phyloP scores from a whole-genome alignment of 176 grass and related monocot genomes.

The Saccharum officinarum region DNA sequence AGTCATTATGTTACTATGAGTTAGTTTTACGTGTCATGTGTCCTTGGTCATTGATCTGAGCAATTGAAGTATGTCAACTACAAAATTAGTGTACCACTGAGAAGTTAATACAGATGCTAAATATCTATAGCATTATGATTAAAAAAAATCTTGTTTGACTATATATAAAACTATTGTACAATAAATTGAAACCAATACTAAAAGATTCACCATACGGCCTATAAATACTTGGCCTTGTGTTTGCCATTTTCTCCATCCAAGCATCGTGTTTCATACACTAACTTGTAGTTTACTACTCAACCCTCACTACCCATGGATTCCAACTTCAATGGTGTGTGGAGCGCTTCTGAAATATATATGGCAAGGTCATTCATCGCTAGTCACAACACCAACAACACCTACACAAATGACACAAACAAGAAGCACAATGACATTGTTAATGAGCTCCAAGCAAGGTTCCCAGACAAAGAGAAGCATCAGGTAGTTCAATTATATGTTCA shows the following conservation, averaged over 20 bases:
- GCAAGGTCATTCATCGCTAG: not conserved
- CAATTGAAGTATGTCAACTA: not conserved
- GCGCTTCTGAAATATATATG: not conserved
- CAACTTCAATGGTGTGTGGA: not conserved
- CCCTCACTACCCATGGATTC: not conserved
- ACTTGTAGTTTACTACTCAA: not conserved
- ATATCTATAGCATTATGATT: not conserved
- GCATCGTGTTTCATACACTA: not conserved
- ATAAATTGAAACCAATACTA: not conserved
- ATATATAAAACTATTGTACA: not conserved
- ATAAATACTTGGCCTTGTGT: not conserved
- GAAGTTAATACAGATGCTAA: not conserved
- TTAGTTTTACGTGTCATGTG: not conserved
- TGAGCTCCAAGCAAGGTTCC: conserved; percentile 12
- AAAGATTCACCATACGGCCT: not conserved
- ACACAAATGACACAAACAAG: not conserved
- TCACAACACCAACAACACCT: not conserved
- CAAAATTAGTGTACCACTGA: not conserved
- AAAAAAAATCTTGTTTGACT: not conserved
- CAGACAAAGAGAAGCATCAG: not conserved
- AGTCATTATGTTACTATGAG: not conserved
- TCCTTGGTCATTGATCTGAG: not conserved
- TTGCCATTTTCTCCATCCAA: not conserved
- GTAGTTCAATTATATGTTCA: conserved; percentile 28
- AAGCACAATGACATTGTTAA: not conserved